Conservation (phyloP, 306 rosid genomes). For the Heteromeles arbutifolia region DNA sequence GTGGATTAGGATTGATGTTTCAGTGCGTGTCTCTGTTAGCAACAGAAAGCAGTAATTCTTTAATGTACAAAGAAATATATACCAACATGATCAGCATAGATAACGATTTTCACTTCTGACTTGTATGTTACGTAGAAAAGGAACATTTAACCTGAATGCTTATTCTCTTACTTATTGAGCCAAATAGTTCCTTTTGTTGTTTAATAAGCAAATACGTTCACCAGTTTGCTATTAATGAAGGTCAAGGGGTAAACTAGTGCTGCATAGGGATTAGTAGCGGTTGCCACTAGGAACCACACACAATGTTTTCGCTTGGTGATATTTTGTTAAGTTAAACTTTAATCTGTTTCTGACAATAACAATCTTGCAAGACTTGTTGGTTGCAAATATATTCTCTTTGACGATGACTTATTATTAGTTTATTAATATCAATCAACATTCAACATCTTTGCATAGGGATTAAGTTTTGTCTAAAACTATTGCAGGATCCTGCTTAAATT, state of each 20-base stretch:
- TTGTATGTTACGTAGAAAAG: neutral
- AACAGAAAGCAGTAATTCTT: neutral
- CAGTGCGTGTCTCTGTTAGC: neutral
- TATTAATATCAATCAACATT: neutral
- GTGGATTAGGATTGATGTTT: neutral
- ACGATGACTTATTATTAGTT: neutral
- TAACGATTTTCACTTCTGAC: neutral
- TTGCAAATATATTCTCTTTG: neutral
- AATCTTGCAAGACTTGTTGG: neutral
- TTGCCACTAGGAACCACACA: neutral
- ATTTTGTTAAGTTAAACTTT: neutral
- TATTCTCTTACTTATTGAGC: neutral
- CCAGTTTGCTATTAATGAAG: neutral
- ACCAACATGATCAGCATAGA: neutral
- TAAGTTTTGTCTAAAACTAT: constrained; percentile 2
- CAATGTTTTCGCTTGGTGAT: neutral
- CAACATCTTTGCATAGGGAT: neutral
- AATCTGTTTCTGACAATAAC: neutral
- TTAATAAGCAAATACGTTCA: neutral
- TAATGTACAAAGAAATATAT: neutral
- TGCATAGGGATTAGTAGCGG: neutral
- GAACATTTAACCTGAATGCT: neutral
- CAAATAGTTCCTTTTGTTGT: neutral
- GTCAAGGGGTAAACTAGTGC: neutral
- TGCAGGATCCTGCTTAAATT: constrained; percentile 12